Base-by-base conservation (phyloP, 2,329 filamentous ascomycete species). In the Verticillium nubilum region DNA sequence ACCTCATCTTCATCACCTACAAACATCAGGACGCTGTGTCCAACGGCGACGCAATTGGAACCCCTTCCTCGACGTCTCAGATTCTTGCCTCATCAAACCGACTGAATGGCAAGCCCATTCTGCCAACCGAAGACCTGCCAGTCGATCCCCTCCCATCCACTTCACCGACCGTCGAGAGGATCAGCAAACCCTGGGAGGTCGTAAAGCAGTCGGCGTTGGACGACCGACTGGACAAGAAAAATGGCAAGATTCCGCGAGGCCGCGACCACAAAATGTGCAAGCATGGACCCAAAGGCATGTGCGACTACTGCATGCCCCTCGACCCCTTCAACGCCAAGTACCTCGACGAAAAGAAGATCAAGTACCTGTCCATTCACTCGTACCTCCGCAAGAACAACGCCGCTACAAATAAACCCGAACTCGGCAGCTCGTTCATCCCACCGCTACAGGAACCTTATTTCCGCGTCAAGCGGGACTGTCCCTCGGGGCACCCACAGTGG, bases 221-320 rank as follows among this genome's bases (percentile, higher is more conserved):
- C 71, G 88, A 99, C 70, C 80, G 84, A 59, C 78, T 99, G 70
- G 95, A 99, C 74, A 91, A 86, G 75, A 83, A 88, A 65, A 89
- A 95, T 80, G 95, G 95, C 65, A 99, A 97, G 78, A 97, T 97
- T 57, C 78, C 86, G 23, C 82, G 93, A 63, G 84, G 84, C 62
- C 83, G 83, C 60, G 91, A 96, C 72, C n/a, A 47, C 42, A 91
- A 90, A 71, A 95, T 99, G 92, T 99, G 95, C 78, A 88, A 91
- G 63, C 95, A 99, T 73, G 94, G 94, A 1, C 88, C 90, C 57
- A 98, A 97, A 76, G 95, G 95, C 72, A 99, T 99, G 95, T 99
- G 95, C 75, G 95, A 99, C 76, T 96, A 97, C 76, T 99, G 95
- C 78, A 96, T 96, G 86, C 96, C 96, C 0, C 78, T 98, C 56